A percentile compares a stretch with the other conserved stretches of the same genome.
phyloP scores from a whole-genome alignment of 768 basidiomycete genomes.

The Paxillus ammoniavirescens region DNA sequence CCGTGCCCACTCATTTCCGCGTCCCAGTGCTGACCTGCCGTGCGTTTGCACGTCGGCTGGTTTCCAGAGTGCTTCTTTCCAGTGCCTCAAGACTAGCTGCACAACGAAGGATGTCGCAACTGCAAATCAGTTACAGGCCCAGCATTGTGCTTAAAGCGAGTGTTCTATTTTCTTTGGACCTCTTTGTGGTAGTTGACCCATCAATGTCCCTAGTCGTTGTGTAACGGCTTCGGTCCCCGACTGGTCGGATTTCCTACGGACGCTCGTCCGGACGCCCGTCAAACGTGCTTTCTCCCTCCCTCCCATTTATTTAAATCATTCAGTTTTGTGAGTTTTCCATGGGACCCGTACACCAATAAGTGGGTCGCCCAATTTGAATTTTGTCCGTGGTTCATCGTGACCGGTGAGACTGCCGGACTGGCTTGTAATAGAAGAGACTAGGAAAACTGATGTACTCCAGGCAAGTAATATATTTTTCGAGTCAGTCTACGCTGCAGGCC shows the following conservation, averaged over 20 bases:
- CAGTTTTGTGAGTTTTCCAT: too few relatives aligned
- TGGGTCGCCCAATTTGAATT: too few relatives aligned
- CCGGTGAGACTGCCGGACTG: background rate
- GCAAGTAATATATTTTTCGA: background rate
- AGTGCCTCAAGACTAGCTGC: constrained; percentile 37
- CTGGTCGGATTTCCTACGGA: too few relatives aligned
- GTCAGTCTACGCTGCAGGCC: background rate
- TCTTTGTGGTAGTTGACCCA: background rate
- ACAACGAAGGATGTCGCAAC: constrained; percentile 25
- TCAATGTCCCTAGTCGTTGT: background rate
- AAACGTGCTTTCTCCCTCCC: too few relatives aligned
- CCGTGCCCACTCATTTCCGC: background rate
- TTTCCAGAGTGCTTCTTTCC: constrained; percentile 35
- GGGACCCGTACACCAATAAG: too few relatives aligned
- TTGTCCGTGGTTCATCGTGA: background rate
- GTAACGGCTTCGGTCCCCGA: too few relatives aligned
- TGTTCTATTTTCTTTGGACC: background rate
- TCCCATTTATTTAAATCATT: too few relatives aligned
- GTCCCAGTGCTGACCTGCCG: constrained; percentile 33
- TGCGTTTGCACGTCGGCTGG: constrained; percentile 39
- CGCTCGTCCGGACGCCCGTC: too few relatives aligned
- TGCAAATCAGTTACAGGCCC: constrained; percentile 31
- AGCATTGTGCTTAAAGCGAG: constrained; percentile 32
- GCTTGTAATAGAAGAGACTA: background rate
- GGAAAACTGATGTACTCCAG: too few relatives aligned